Base-by-base conservation (phyloP, 345 rosid genomes). In the Eucalyptus dawsonii region DNA sequence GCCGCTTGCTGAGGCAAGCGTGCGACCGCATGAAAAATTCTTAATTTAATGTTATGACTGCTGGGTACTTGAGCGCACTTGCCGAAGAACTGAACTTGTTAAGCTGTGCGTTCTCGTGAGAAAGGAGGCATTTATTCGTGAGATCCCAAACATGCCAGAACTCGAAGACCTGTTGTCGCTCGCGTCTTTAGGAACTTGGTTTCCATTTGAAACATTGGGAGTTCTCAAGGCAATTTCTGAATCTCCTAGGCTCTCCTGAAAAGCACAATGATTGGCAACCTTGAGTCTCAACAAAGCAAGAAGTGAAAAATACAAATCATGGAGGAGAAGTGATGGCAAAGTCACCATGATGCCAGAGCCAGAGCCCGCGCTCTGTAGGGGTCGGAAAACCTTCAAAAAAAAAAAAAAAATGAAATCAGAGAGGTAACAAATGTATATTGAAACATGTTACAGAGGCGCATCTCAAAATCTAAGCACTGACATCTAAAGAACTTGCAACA, bases 201-300 rank as follows among this genome's bases (percentile, higher is more conserved):
- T 86, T 51, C 93, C 91, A 29, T 72, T 90, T 50, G 91, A 91
- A 91, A 60, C 89, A 69, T 86, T 91, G 6, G 83, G 86, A 88
- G 81, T 91, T 47, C 81, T 88, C 27, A 93, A 89, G 86, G 91
- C 67, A 89, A 89, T 86, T 29, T 86, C 87, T 80, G 89, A 65
- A 37, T 90, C 88, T 88, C 90, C 93, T 50, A 87, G 86, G 50
- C 90, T 89, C 89, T 94, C 95, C 98, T 96, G 92, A 86, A 89
- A 93, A 42, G 47, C 83, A 37, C 47, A 76, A 37, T 11, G 47
- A 40, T 21, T 42, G 83, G 27, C 27, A 76, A 76, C 13, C 25
- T 76, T 76, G 83, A 76, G 47, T 11, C 83, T 76, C 83, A 44
- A 81, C 86, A 80, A 67, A 15, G 58, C 56, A 87, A 81, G 21